Evolutionary conservation across 2,329 filamentous ascomycete species (phyloP), one percentile per base, ranked within the genome.

Genomic region (Chaetoscypha palmicola): DNA sequence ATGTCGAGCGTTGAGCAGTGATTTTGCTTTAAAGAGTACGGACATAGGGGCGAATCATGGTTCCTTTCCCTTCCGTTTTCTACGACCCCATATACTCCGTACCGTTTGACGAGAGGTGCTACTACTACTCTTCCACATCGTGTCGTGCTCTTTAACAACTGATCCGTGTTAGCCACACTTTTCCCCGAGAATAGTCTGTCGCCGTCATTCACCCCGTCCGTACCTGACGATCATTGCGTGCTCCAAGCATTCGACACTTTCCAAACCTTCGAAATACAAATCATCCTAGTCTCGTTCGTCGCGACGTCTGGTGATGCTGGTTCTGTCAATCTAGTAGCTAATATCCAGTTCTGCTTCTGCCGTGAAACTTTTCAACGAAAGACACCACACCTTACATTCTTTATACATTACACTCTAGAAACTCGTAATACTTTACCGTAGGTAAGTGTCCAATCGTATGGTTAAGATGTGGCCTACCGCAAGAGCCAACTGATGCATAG

Each of bases 211-310:
- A n/a, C n/a, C n/a, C n/a, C n/a, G n/a, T n/a, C n/a, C n/a, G 52
- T 52, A 41, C 52, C 48, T 55, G 52, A 38, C 44, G 50, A 55
- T 53, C 50, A n/a, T 35, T 48, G 37, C 38, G 16, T 30, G 36
- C 32, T 39, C 33, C 22, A 32, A n/a, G n/a, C 47, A 42, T 45
- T 40, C 34, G 22, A 39, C 40, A 44, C 37, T 39, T 40, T 38
- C 39, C 17, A 26, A 17, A 26, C 38, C 35, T 37, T 43, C 32
- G 36, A 44, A 28, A 30, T 21, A n/a, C 20, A 30, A 17, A 23
- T 39, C n/a, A n/a, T n/a, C n/a, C n/a, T n/a, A 21, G 31, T 24
- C 11, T n/a, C 20, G 21, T 38, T 16, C 21, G 16, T 21, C n/a
- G 12, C 14, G 22, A 28, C 24, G 20, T 11, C 20, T 39, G 16